Evolutionary conservation across 106 monocot genomes (phyloP).

Genomic region (Dendrobium nobile): DNA sequence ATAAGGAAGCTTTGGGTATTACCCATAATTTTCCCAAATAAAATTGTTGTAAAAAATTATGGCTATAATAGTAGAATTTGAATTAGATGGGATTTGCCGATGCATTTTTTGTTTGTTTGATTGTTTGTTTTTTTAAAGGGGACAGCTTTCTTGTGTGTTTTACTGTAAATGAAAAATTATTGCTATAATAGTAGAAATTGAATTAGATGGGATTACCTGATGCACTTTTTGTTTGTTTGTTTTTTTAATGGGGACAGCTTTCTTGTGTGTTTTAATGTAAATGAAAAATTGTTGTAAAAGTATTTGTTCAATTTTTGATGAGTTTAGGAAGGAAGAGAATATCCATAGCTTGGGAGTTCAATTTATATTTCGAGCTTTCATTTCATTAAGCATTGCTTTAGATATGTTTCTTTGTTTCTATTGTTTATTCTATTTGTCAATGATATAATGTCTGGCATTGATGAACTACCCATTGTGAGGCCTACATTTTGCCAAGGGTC

Average conservation of each 20-base stretch:
- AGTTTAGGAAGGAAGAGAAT: background rate
- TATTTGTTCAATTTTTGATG: background rate
- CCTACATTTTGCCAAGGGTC: no score
- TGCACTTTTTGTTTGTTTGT: background rate
- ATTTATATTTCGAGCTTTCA: background rate
- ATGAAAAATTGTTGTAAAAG: background rate
- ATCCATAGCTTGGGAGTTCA: background rate
- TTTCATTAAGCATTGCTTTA: background rate
- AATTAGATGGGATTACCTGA: conserved; percentile 1
- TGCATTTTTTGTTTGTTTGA: background rate
- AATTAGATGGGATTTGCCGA: background rate
- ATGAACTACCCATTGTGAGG: background rate
- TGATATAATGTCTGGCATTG: background rate
- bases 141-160: background rate
- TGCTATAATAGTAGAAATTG: background rate
- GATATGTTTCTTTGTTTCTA: background rate
- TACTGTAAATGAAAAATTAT: background rate
- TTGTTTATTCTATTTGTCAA: background rate
- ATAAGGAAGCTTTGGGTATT: background rate
- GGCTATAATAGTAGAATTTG: background rate
- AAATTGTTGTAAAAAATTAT: background rate
- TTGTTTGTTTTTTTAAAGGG: background rate
- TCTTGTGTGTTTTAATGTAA: background rate
- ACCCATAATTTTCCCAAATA: background rate
- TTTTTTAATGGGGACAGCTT: background rate